These are phyloP conservation scores for Penicillium diatomitis DNA, from an alignment of 495 filamentous ascomycete species.

Conservation along the genomic window DNA sequence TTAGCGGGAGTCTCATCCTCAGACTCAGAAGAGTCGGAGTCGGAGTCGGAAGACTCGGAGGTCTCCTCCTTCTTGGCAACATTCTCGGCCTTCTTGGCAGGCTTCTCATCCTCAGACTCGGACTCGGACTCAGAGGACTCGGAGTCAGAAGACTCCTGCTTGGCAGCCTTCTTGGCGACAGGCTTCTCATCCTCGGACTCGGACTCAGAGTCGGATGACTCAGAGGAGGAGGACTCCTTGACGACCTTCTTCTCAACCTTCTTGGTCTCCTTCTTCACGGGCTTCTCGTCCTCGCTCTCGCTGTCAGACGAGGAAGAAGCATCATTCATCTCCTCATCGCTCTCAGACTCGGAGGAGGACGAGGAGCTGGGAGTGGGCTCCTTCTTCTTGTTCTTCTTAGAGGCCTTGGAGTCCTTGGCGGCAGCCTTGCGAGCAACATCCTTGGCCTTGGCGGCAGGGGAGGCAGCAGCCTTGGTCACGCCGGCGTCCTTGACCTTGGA, in stretches of 20 bases:
- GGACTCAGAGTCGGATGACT: conserved; percentile 12
- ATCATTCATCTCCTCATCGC: conserved; percentile 32
- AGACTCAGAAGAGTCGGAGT: conserved; percentile 19
- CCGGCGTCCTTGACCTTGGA: conserved; percentile 46
- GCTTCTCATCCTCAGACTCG: conserved; percentile 31
- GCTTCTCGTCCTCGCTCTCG: conserved; percentile 30
- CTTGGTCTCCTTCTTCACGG: conserved; percentile 21
- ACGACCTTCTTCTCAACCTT: conserved; percentile 36
- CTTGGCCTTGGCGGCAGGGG: conserved; percentile 44
- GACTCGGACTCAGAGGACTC: conserved; percentile 22
- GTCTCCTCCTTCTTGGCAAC: conserved; percentile 13
- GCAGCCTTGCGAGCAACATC: conserved; percentile 36
- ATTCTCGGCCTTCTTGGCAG: conserved; percentile 29
- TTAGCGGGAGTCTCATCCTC: conserved; percentile 26
- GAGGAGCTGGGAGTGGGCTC: conserved; percentile 40
- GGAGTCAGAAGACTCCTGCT: conserved; percentile 28
- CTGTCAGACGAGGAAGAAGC: conserved; percentile 30
- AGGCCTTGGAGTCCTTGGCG: conserved; percentile 32
- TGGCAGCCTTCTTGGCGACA: conserved; percentile 22
- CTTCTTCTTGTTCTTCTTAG: conserved; percentile 36
- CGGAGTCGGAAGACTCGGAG: conserved; percentile 25
- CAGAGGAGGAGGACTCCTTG: conserved; percentile 23
- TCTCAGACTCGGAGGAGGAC: conserved; percentile 29
- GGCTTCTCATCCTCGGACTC: conserved; percentile 27
- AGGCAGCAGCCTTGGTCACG: conserved; percentile 41